Evolutionary conservation across 2,329 filamentous ascomycete genomes (phyloP).

Genomic region (Ustilaginoidea virens): DNA sequence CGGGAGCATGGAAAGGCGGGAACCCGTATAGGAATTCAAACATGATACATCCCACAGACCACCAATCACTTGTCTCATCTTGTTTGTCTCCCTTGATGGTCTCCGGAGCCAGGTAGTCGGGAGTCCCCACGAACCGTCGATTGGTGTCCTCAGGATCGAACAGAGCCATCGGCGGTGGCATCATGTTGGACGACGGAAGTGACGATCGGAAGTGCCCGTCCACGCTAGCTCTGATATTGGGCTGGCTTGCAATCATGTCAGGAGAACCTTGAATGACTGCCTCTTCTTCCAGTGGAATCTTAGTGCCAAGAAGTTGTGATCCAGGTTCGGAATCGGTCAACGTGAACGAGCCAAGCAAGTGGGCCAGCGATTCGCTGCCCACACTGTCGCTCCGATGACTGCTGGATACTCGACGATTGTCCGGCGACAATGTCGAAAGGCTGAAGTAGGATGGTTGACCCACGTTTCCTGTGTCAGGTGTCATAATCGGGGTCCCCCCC

Average conservation of each 20-base stretch:
- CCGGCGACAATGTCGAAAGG: constrained; percentile 37
- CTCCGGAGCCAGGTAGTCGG: constrained; percentile 91
- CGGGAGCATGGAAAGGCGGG: constrained; percentile 81
- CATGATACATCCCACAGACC: constrained; percentile 96
- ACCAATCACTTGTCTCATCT: constrained; percentile 98
- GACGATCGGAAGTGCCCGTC: constrained; percentile 19
- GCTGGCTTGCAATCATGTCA: constrained; percentile 42
- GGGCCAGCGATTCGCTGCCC: constrained; percentile 69
- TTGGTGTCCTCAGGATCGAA: constrained; percentile 93
- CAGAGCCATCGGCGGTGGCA: constrained; percentile 83
- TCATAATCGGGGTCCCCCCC: constrained; percentile 71
- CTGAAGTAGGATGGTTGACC: constrained; percentile 89
- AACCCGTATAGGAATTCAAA: constrained; percentile 92
- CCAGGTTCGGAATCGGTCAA: constrained; percentile 43
- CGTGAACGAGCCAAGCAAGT: constrained; percentile 70
- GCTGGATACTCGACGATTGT: constrained; percentile 51
- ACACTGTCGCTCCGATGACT: constrained; percentile 84
- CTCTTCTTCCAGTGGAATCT: constrained; percentile 58
- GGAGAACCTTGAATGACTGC: constrained; percentile 61
- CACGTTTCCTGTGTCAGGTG: constrained; percentile 49
- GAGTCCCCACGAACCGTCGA: constrained; percentile 87
- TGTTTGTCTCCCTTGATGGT: constrained; percentile 92
- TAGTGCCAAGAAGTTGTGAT: constrained; percentile 28
- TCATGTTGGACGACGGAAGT: constrained; percentile 44
- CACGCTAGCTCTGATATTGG: constrained; percentile 14